These are phyloP conservation scores for Coffea canephora DNA, from an alignment of 257 asterid species.

Conservation along the genomic window DNA sequence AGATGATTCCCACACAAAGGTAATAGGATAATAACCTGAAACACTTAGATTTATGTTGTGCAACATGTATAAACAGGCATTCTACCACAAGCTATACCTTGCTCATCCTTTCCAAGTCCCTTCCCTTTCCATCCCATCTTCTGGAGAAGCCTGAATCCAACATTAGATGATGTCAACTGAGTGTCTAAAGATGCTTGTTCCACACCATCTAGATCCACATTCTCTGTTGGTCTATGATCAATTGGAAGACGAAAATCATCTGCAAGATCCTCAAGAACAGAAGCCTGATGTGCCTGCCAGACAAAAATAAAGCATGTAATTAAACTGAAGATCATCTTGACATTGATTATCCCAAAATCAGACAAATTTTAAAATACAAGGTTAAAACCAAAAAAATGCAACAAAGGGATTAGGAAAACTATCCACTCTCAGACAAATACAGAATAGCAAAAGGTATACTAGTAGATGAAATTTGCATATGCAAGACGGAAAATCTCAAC, in stretches of 20 bases:
- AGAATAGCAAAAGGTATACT: background rate
- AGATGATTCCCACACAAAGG: background rate
- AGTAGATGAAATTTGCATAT: background rate
- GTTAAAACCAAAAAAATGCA: background rate
- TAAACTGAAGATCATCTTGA: background rate
- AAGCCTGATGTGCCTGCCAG: constrained; percentile 58
- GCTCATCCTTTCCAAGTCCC: constrained; percentile 97
- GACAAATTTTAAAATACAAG: background rate
- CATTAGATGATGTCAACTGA: constrained; percentile 70
- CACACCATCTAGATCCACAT: constrained; percentile 83
- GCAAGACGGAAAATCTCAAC: background rate
- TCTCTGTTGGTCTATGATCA: constrained; percentile 77
- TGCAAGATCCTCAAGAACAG: constrained; percentile 86
- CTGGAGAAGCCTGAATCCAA: constrained; percentile 92
- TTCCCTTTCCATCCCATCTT: constrained; percentile 99
- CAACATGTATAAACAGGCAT: constrained; percentile 5
- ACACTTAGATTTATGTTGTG: background rate
- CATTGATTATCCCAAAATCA: background rate
- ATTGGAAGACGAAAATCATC: constrained; percentile 90
- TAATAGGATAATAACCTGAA: background rate
- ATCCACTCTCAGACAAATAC: background rate
- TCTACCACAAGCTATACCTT: constrained; percentile 48
- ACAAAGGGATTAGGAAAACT: background rate
- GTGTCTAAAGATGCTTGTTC: constrained; percentile 94
- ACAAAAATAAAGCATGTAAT: background rate